Conservation (phyloP, 2,329 filamentous ascomycete genomes). For the Aspergillus vadensis region DNA sequence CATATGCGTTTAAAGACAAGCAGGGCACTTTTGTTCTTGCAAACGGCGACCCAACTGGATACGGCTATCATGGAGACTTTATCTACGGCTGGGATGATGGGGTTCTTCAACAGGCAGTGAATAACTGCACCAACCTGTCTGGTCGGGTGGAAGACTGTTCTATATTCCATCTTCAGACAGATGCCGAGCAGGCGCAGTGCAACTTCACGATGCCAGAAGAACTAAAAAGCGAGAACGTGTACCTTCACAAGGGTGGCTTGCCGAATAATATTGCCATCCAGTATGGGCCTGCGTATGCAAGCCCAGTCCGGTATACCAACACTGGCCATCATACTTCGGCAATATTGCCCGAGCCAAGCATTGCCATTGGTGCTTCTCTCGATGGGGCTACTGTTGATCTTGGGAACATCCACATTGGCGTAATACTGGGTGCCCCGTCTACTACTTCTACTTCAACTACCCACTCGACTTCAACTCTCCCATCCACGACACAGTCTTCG, state of each 20-base stretch:
- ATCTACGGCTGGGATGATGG: conserved; percentile 73
- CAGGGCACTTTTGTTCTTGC: conserved; percentile 72
- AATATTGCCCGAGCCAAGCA: conserved; percentile 4
- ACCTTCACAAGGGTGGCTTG: conserved; percentile 59
- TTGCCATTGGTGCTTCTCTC: conserved; percentile 3
- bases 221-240: conserved; percentile 62
- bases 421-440: background rate
- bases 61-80: conserved; percentile 77
- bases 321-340: conserved; percentile 4
- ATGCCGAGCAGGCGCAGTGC: conserved; percentile 60
- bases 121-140: conserved; percentile 71
- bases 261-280: conserved; percentile 64
- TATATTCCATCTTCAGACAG: conserved; percentile 69
- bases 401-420: background rate
- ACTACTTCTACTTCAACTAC: background rate
- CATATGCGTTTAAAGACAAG: conserved; percentile 62
- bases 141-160: conserved; percentile 74
- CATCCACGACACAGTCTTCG: background rate
- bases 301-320: conserved; percentile 20
- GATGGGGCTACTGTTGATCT: conserved; percentile 10
- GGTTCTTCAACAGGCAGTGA: conserved; percentile 71
- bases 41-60: conserved; percentile 76
- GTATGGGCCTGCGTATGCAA: conserved; percentile 47
- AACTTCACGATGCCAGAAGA: conserved; percentile 59
- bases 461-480: background rate